Base-by-base conservation (phyloP, 495 filamentous ascomycete species). In the Pyrenula massariospora region DNA sequence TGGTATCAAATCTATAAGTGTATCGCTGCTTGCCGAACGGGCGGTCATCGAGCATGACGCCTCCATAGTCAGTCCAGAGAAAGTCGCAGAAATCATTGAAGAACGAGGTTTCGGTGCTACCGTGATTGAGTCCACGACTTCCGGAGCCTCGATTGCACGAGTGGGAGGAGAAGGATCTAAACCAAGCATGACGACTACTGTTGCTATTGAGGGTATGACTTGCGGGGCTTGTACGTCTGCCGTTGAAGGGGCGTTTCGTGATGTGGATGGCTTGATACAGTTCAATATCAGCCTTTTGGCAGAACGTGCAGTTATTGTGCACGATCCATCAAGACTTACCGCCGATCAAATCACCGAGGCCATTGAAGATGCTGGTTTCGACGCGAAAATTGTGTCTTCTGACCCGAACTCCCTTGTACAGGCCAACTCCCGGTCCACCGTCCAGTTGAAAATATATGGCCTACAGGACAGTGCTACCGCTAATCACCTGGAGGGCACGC, bases 181-280 rank as follows among this genome's bases (percentile, higher is more conserved):
- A 73, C 25, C 70, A 73, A 59, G 70, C 66, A 50, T 81, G 59
- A 83, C 85, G 2, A 96, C 91, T 0, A 96, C 90, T 0, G 77
- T 98, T 19, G 81, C 84, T 2, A 81, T 98, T 22, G 87, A 87
- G 62, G 93, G 93, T 24, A 97, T 98, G 93, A 97, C 92, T 2
- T 98, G 92, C 63, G 92, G 92, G 21, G 89, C 92, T 23, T 98
- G 93, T 67, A 96, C 92, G 5, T 87, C 91, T 11, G 91, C 93
- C 48, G 80, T 97, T 20, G 85, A 96, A 68, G 81, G 81, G 53
- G 90, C 86, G 1, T 94, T 97, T 64, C 79, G 83, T 56, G 82
- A 82, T 57, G 73, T 92, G 15, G 72, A 84, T 1, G 94, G 92
- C 0, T 68, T 98, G 12, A 77, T 84, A 48, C 85, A 88, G 64